Base-by-base conservation (phyloP, 139 green algal genomes). In the Coccomyxa sp. region DNA sequence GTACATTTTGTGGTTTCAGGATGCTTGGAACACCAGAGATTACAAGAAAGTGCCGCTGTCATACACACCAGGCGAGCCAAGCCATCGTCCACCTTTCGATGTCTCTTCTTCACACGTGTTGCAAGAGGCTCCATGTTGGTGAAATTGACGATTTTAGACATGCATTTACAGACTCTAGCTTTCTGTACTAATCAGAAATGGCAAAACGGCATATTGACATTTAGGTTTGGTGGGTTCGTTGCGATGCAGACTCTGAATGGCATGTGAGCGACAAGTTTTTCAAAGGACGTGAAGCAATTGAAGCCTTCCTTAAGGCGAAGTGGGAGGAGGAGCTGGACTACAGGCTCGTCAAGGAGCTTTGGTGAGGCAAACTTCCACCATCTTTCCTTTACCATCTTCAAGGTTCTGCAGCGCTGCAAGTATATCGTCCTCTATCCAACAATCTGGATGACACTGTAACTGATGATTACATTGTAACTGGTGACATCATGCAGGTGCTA, bases 271-370 rank as follows among this genome's bases (percentile, higher is more conserved):
- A 82, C 23, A 82, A 91, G 79, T 92, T 94, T 51, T 85, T 94
- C 74, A 84, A 84, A 63, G 91, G 91, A 3, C 75, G 91, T 13
- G 84, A 90, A 14, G 88, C 82, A 21, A 90, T 93, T 28, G 57
- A 74, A 66, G 51, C 85, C 32, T 94, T 94, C 63, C 80, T 94
- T 59, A 84, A 45, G 1, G 76, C 79, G 60, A 94, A 94, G 76
- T 94, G 91, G 90, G 58, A 86, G 67, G 87, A 87, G n/a, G 90
- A 94, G 86, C 83, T 83, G 51, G 88, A 91, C 58, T 94, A 94
- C 85, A 85, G 81, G 67, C 85, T 94, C 63, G 89, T 87, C 79
- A 94, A 94, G 83, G 81, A 92, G 79, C 83, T 92, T 11, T 94
- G 85, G 63, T 71, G 63, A 71, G 63, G 1, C 63, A 7, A 3